Conservation (phyloP, 2,329 filamentous ascomycete species). For the Colletotrichum sp. region DNA sequence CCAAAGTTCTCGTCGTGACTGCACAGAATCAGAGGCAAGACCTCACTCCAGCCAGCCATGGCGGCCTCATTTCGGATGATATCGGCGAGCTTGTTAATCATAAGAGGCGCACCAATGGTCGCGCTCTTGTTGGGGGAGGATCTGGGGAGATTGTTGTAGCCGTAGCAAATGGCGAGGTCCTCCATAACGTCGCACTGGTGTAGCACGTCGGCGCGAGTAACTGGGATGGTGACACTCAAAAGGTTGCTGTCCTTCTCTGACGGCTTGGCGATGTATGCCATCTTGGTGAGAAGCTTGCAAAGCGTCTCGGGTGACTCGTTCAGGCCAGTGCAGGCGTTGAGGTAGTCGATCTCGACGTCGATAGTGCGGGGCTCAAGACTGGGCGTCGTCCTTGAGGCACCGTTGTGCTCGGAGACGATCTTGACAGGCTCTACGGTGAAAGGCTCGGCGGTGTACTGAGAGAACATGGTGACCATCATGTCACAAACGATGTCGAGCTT, state of each 20-base stretch:
- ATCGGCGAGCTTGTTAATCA: slow-evolving; percentile 93
- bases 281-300: slow-evolving; percentile 81
- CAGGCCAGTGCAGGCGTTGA: slow-evolving; percentile 91
- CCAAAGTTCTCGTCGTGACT: slow-evolving; percentile 98
- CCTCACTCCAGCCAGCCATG: slow-evolving; percentile 95
- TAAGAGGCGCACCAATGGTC: slow-evolving; percentile 84
- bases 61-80: slow-evolving; percentile 89
- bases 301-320: slow-evolving; percentile 75
- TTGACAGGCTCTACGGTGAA: slow-evolving; percentile 95
- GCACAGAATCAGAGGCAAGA: slow-evolving; percentile 94
- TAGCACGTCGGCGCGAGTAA: slow-evolving; percentile 91
- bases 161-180: slow-evolving; percentile 94
- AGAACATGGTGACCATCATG: slow-evolving; percentile 98
- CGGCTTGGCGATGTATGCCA: slow-evolving; percentile 84
- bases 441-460: slow-evolving; percentile 82
- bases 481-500: slow-evolving; percentile 96
- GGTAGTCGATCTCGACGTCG: slow-evolving; percentile 87
- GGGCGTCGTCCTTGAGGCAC: slow-evolving; percentile 80
- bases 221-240: slow-evolving; percentile 82
- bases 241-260: slow-evolving; percentile 73
- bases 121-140: slow-evolving; percentile 85
- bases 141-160: slow-evolving; percentile 94
- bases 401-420: slow-evolving; percentile 91
- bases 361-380: slow-evolving; percentile 78
- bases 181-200: slow-evolving; percentile 99